Base-by-base conservation (phyloP, 2,329 filamentous ascomycete genomes). In the Aspergillus pseudoglaucus region DNA sequence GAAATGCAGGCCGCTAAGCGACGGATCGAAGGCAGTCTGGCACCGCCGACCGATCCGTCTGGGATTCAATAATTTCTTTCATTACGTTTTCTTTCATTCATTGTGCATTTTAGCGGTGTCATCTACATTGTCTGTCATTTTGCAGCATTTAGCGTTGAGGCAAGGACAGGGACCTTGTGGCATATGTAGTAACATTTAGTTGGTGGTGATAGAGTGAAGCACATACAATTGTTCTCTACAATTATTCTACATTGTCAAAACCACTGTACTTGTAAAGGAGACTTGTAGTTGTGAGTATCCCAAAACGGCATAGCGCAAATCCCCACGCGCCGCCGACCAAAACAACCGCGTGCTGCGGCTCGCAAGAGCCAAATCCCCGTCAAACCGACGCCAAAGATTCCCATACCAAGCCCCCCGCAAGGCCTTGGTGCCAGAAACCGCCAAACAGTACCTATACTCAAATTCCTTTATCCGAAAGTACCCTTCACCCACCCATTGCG, bases 1-100 rank as follows among this genome's bases (percentile, higher is more conserved):
- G 90, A 96, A 57, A 90, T 88, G 73, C 80, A 84, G 64, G 88
- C 90, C 22, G 91, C 90, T 27, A 88, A 89, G 73, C 83, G 90
- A 22, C 83, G 89, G 46, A 96, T 96, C 50, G 83, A 81, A 65
- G 81, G 84, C 39, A 83, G 79, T 53, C 50, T 72, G 35, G 66
- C 68, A 15, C 67, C 69, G 20, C 56, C 56, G 12, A 43, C 50
- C 7, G 48, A 59, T 18, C 17, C 37, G 17, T 18, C 37, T 22
- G 37, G 17, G 8, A 18, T 39, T 22, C 8, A 39, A 18, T 39
- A 39, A 18, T 39, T 4, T 3, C 3, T 39, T 22, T 30, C 10
- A 3, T 25, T 25, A 3, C 8, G 9, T 25, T 25, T 8, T 25
- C 23, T 25, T 25, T 4, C 23, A 25, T 30, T 30, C 25, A 30